These are phyloP conservation scores for Chrysanthemum lavandulifolium DNA, from an alignment of 129 eudicot species.

Conservation along the genomic window DNA sequence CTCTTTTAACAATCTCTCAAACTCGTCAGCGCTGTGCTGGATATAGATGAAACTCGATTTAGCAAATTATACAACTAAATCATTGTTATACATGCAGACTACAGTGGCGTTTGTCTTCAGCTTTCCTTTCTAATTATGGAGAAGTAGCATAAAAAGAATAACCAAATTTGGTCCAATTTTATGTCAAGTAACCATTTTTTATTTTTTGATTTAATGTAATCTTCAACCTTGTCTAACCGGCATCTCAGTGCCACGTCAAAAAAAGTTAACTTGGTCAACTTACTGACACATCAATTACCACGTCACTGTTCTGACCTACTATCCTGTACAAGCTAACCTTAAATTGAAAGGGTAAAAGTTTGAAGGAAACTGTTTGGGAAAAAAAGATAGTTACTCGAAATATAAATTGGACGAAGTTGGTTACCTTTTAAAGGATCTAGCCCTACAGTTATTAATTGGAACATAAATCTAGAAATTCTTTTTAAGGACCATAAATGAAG, in stretches of 20 bases:
- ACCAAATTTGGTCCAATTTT: background rate
- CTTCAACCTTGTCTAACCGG: background rate
- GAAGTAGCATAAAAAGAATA: background rate
- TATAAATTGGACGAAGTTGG: background rate
- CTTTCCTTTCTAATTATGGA: background rate
- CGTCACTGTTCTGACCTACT: background rate
- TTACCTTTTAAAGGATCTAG: background rate
- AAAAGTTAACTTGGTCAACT: constrained; percentile 8
- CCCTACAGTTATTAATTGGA: background rate
- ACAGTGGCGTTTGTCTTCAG: background rate
- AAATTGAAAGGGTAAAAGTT: too few relatives aligned
- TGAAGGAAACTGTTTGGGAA: background rate
- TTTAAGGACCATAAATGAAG: constrained; percentile 5
- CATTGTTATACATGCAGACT: constrained; percentile 4
- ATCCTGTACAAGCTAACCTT: background rate
- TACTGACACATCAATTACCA: background rate
- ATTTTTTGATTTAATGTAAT: background rate
- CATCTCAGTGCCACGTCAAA: background rate
- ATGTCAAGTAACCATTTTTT: background rate
- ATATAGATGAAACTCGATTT: constrained; percentile 23
- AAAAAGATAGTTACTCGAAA: background rate
- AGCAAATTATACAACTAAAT: constrained; percentile 18
- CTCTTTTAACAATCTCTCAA: constrained; percentile 87
- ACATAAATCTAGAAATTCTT: background rate
- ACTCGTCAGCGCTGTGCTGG: constrained; percentile 98